Base-by-base conservation (phyloP, 192 early-diverging fungal species). In the Spinellus fusiger region DNA sequence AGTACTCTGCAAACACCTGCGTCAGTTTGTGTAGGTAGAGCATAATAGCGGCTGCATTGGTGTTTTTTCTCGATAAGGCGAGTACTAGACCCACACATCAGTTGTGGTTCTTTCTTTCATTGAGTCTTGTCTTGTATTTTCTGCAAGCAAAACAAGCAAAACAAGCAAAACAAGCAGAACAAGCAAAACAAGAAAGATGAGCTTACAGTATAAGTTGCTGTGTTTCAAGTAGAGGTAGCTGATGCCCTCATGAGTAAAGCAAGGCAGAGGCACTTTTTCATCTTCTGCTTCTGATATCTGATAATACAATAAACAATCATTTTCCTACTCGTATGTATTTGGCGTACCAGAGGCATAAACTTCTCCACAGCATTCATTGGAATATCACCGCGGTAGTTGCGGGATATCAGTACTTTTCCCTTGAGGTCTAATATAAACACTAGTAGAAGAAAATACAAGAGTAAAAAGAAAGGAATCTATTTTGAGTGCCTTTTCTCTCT, bases 301-400 rank as follows among this genome's bases (percentile, higher is more conserved):
- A 23, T 18, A 22, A 31, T 20, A 20, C 9, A 35, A 32, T n/a
- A 38, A 12, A 3, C 13, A 37, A 37, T 9, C 13, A 37, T 37
- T 9, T 37, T 9, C 35, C 5, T 37, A 13, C 35, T 9, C 13
- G 35, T 13, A 37, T 37, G 13, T 13, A 37, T 13, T 9, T 9
- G 35, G 5, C 15, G 48, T 65, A 99, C 81, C 68, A 99, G 74
- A 12, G 94, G 93, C 93, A 99, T 93, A 72, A 99, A 99, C 74
- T 93, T 94, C 49, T 99, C 96, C 57, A 95, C 90, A 23, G 93
- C 88, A 47, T 81, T 82, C 86, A 96, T 90, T 61, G 96, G 95
- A 67, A 99, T 95, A 75, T 99, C 96, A 5, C 96, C 96, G 22
- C 96, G 86, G 75, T 96, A 99, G 79, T 97, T 94, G 28, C 96